These are phyloP conservation scores for Fusarium haematococcum DNA, from an alignment of 2,329 filamentous ascomycete species.

Conservation along the genomic window DNA sequence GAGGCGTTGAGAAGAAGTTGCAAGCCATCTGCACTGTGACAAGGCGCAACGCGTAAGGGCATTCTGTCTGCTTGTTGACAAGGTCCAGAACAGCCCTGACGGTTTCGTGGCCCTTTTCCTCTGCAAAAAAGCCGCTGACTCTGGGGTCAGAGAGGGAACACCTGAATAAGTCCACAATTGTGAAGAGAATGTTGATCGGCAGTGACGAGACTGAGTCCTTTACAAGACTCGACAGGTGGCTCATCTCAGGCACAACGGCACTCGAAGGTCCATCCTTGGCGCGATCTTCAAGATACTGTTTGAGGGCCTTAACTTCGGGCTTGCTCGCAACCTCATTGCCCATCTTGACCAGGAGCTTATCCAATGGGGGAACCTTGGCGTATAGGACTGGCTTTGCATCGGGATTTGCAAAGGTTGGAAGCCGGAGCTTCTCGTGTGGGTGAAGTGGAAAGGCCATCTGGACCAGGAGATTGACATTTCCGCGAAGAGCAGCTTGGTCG, in stretches of 20 bases:
- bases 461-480: conserved; percentile 79
- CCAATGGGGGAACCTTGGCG: conserved; percentile 82
- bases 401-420: conserved; percentile 76
- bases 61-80: conserved; percentile 67
- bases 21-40: conserved; percentile 86
- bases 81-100: conserved; percentile 70
- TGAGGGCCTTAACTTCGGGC: conserved; percentile 71
- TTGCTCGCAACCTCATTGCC: conserved; percentile 67
- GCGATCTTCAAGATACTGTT: conserved; percentile 77
- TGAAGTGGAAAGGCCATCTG: conserved; percentile 82
- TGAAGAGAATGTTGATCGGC: conserved; percentile 76
- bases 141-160: conserved; percentile 81
- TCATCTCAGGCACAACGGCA: conserved; percentile 77
- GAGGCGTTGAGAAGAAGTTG: conserved; percentile 82
- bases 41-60: conserved; percentile 85
- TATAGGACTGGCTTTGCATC: conserved; percentile 77
- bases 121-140: conserved; percentile 84
- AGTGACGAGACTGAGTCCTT: conserved; percentile 66
- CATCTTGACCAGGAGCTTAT: conserved; percentile 85
- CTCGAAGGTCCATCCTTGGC: conserved; percentile 69
- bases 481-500: conserved; percentile 73
- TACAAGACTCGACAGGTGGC: conserved; percentile 72
- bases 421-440: conserved; percentile 76
- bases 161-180: conserved; percentile 86
- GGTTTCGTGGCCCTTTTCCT: conserved; percentile 75